These are phyloP conservation scores for Beauveria pseudobassiana DNA, from an alignment of 2,329 filamentous ascomycete genomes.

Conservation along the genomic window DNA sequence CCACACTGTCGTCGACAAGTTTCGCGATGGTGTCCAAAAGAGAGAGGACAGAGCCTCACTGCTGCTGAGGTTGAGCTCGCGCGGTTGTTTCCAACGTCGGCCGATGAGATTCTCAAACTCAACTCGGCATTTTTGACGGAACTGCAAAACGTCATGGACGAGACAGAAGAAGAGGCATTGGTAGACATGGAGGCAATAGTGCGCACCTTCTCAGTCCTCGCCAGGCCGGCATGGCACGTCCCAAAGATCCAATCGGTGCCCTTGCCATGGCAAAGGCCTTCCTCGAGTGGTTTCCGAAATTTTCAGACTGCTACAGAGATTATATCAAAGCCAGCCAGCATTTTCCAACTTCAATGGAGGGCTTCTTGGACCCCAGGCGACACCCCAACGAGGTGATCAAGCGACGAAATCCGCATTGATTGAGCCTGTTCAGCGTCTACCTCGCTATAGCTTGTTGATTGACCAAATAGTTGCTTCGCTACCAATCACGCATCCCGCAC, in stretches of 20 bases:
- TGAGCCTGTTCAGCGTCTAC: slow-evolving; percentile 89
- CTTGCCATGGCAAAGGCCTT: slow-evolving; percentile 72
- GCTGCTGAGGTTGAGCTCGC: slow-evolving; percentile 66
- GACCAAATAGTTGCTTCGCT: slow-evolving; percentile 88
- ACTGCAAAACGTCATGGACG: slow-evolving; percentile 69
- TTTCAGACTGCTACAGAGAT: slow-evolving; percentile 83
- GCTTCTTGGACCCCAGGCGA: slow-evolving; percentile 73
- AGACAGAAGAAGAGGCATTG: slow-evolving; percentile 73
- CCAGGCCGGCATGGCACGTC: slow-evolving; percentile 35
- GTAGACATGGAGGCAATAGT: slow-evolving; percentile 60
- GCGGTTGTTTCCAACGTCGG: slow-evolving; percentile 71
- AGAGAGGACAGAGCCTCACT: slow-evolving; percentile 56
- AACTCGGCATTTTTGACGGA: slow-evolving; percentile 76
- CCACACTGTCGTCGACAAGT: slow-evolving; percentile 71
- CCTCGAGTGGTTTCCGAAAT: slow-evolving; percentile 87
- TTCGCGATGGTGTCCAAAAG: slow-evolving; percentile 60
- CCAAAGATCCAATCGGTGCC: slow-evolving; percentile 69
- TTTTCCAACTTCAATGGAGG: slow-evolving; percentile 73
- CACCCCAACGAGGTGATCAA: slow-evolving; percentile 61
- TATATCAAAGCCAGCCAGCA: slow-evolving; percentile 88
- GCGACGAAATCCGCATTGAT: slow-evolving; percentile 85
- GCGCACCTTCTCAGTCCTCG: slow-evolving; percentile 34
- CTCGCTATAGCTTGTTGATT: slow-evolving; percentile 91
- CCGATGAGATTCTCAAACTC: slow-evolving; percentile 72
- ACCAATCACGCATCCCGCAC: slow-evolving; percentile 76